Evolutionary conservation across 495 filamentous ascomycete species (phyloP).

Genomic region (Aspergillus taichungensis): DNA sequence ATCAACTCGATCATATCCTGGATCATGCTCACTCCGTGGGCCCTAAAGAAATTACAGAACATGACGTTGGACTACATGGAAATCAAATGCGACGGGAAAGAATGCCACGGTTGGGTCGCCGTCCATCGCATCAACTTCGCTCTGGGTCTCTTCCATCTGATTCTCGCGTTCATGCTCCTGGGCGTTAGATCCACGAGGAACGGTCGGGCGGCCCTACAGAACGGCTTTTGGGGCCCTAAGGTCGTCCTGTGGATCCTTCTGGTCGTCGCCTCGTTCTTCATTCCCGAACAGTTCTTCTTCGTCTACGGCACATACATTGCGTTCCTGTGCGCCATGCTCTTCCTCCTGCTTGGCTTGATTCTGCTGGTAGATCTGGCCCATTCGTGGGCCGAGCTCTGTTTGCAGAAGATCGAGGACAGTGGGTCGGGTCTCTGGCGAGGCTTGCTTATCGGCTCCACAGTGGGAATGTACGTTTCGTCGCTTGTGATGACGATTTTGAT

Average conservation of each 20-base stretch:
- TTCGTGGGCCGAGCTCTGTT: conserved; percentile 94
- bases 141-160: conserved; percentile 84
- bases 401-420: conserved; percentile 82
- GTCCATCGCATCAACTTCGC: conserved; percentile 98
- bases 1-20: conserved; percentile 94
- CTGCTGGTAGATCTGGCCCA: conserved; percentile 93
- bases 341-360: conserved; percentile 86
- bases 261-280: conserved; percentile 87
- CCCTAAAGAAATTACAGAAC: conserved; percentile 86
- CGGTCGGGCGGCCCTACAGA: conserved; percentile 80
- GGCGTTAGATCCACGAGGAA: conserved; percentile 84
- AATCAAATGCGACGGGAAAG: conserved; percentile 80
- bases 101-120: conserved; percentile 91
- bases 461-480: conserved; percentile 87
- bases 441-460: conserved; percentile 81
- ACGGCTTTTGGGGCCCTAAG: conserved; percentile 89
- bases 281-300: conserved; percentile 91
- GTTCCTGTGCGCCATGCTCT: conserved; percentile 80
- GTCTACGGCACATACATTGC: conserved; percentile 94
- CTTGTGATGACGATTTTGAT: conserved; percentile 91
- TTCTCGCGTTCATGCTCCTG: conserved; percentile 73
- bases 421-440: conserved; percentile 80
- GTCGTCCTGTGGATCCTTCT: conserved; percentile 78
- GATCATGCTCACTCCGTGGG: conserved; percentile 99
- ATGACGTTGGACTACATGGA: conserved; percentile 91